A percentile compares a stretch with the other conserved stretches of the same genome.
These are phyloP conservation scores for Pythium oligandrum DNA, from an alignment of 352 stramenopile genomes.

Conservation along the genomic window DNA sequence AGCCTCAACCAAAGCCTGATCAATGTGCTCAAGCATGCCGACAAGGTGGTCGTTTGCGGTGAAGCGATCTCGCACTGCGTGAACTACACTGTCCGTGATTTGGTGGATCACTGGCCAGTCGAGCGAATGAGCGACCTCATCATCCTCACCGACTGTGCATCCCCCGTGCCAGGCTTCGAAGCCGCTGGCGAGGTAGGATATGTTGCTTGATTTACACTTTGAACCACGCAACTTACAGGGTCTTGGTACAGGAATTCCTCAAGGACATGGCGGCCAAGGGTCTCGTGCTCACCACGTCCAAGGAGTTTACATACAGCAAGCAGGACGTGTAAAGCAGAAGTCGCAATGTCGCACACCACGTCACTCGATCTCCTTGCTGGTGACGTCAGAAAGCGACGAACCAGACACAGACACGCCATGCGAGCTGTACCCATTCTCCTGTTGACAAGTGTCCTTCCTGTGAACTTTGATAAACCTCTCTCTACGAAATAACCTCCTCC, in stretches of 20 bases:
- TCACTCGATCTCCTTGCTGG: too few species aligned
- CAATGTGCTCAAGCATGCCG: constrained; percentile 74
- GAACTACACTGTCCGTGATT: constrained; percentile 94
- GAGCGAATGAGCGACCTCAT: constrained; percentile 64
- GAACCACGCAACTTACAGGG: not conserved
- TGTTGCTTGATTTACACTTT: not conserved
- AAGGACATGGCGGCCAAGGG: constrained; percentile 56
- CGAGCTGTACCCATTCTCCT: too few species aligned
- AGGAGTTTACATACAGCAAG: constrained; percentile 21
- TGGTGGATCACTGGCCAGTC: constrained; percentile 81
- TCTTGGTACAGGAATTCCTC: constrained; percentile 39
- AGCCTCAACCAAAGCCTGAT: constrained; percentile 87
- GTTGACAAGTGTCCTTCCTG: too few species aligned
- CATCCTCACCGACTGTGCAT: constrained; percentile 75
- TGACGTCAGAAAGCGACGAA: too few species aligned
- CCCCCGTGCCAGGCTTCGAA: constrained; percentile 70
- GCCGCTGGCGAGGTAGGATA: constrained; percentile 44
- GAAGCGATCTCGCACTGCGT: constrained; percentile 96
- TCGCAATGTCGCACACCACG: too few species aligned
- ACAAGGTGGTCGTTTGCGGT: constrained; percentile 89
- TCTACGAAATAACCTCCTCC: too few species aligned
- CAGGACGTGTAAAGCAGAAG: too few species aligned
- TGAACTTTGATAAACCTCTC: too few species aligned
- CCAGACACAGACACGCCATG: too few species aligned
- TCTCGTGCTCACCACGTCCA: constrained; percentile 55